Conservation (phyloP, 75 land plant species). For the Ceratopteris richardii region DNA sequence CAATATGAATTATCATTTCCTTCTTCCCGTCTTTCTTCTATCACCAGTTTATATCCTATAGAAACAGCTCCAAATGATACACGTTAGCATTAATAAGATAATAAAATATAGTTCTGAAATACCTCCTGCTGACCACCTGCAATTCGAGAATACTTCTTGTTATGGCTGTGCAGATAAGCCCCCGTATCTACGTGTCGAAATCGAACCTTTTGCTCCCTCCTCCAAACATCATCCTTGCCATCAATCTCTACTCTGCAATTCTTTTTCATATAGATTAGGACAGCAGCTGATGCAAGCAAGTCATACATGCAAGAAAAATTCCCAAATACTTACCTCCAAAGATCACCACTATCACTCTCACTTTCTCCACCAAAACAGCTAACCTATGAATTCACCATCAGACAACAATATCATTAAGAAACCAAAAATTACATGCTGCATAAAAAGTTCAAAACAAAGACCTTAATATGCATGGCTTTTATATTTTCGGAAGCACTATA, state of each 20-base stretch:
- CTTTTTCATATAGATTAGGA: background rate
- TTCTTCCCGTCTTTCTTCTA: too few species aligned
- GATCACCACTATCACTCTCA: conserved; percentile 85
- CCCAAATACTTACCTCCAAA: conserved; percentile 58
- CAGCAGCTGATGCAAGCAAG: background rate
- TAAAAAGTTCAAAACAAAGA: too few species aligned
- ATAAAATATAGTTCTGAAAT: too few species aligned
- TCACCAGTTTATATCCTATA: too few species aligned
- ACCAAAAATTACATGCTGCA: background rate
- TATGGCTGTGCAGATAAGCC: conserved; percentile 87
- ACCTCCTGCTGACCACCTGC: conserved; percentile 98
- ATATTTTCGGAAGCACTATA: too few species aligned
- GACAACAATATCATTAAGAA: background rate
- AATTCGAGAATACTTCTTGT: conserved; percentile 85
- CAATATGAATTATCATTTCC: too few species aligned
- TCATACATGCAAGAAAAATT: background rate
- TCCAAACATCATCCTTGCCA: conserved; percentile 83
- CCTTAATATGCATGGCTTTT: too few species aligned
- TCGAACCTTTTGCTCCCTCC: conserved; percentile 74
- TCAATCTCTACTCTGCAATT: conserved; percentile 72
- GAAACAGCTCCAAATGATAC: too few species aligned
- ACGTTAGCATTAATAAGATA: too few species aligned
- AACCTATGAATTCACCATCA: conserved; percentile 34
- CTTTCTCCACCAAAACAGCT: conserved; percentile 86
- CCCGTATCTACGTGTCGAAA: conserved; percentile 81